Evolutionary conservation across 2,329 filamentous ascomycete species (phyloP), one percentile per base, ranked within the genome.

Genomic region (Sphaerostilbella broomeana): DNA sequence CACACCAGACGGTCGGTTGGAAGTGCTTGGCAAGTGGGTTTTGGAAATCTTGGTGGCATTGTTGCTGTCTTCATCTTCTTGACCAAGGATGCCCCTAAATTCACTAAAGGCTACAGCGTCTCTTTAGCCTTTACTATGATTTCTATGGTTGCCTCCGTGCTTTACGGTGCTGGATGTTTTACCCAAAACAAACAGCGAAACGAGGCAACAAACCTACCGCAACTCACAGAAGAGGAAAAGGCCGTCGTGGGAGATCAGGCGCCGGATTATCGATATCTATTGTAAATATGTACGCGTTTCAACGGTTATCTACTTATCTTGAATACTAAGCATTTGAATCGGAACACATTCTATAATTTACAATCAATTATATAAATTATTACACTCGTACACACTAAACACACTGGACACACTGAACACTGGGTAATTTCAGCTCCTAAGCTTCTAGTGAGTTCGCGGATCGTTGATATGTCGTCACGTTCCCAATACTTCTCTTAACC

Each of bases 31-130:
- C 84, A 88, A 58, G 70, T 89, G 29, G 81, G 81, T 1, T 86
- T 88, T 48, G 84, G 84, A 9, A 89, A 88, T 52, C 77, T 87
- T 25, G 84, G 84, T 28, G 85, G 84, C 18, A 87, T 89, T 53
- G 81, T 89, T 45, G 73, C 84, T 10, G 86, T 84, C 0, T 88
- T 79, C 61, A 67, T 76, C 1, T 87, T 86, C 58, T 54, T 84
- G 13, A 56, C 63, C 17, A 72, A 67, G 37, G 86, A 95, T 56
- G 74, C 75, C 2, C 86, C 85, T 1, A 57, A 62, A 31, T 94
- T 82, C 60, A 73, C 67, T 6, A 78, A 72, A 1, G 89, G 88
- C 0, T 94, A 92, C 61, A 73, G 72, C 38, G 87, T 95, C 47
- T 83, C 79, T 54, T 70, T 94, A 5, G 77, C 71, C 0, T 94